phyloP scores from a whole-genome alignment of 257 asterid species.

The Petunia secreta region DNA sequence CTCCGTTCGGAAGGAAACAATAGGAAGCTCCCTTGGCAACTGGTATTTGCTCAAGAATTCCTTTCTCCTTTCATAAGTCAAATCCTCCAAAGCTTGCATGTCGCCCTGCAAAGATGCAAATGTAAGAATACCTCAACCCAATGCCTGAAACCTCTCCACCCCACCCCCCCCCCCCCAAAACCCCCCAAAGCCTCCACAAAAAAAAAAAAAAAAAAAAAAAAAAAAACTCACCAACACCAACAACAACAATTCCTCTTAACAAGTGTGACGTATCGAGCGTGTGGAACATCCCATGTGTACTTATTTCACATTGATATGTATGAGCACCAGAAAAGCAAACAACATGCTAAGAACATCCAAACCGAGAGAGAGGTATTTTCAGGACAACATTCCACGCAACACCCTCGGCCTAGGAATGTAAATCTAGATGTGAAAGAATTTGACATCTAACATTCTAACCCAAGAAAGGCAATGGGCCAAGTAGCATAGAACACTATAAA shows the following conservation, averaged over 20 bases:
- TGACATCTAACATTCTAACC: background rate
- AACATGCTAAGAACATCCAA: background rate
- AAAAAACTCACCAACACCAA: background rate
- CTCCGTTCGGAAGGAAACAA: constrained; percentile 88
- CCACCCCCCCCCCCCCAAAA: too few relatives aligned
- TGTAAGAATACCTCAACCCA: constrained; percentile 19
- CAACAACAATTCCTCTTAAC: background rate
- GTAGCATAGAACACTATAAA: background rate
- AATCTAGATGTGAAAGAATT: background rate
- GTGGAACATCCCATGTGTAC: background rate
- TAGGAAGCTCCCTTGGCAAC: constrained; percentile 79
- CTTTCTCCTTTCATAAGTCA: constrained; percentile 83
- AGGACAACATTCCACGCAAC: background rate
- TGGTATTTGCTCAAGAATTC: constrained; percentile 70
- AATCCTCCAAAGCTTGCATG: constrained; percentile 91
- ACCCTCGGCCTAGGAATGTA: background rate
- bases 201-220: background rate
- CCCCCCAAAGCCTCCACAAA: too few relatives aligned
- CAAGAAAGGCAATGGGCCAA: background rate
- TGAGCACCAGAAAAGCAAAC: background rate
- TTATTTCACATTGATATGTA: background rate
- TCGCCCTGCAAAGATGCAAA: constrained; percentile 66
- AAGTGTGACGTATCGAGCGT: background rate
- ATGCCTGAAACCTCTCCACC: too few relatives aligned
- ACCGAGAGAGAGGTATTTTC: background rate